Evolutionary conservation across 2,329 filamentous ascomycete genomes (phyloP).

Genomic region (Mycosphaerella arachidis): DNA sequence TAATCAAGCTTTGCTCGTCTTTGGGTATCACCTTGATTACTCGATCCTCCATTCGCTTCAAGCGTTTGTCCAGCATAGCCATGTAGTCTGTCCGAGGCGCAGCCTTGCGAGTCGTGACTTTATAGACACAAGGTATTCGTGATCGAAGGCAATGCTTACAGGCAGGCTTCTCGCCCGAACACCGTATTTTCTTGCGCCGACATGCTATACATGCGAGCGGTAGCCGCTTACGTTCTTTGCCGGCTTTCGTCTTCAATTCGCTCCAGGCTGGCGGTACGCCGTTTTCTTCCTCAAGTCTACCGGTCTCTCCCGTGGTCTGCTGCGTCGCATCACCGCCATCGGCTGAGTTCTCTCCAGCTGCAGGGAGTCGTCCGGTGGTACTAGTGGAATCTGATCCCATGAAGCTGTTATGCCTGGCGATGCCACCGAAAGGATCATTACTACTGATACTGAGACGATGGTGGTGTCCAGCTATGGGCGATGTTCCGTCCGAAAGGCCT

Average conservation of each 20-base stretch:
- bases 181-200: slow-evolving; percentile 93
- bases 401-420: slow-evolving; percentile 25
- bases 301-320: slow-evolving; percentile 4
- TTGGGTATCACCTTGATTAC: slow-evolving; percentile 95
- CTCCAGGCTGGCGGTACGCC: slow-evolving; percentile 42
- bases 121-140: slow-evolving; percentile 93
- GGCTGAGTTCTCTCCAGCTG: slow-evolving; percentile 6
- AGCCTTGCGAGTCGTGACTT: slow-evolving; percentile 89
- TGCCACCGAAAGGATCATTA: slow-evolving; percentile 20
- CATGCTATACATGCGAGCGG: slow-evolving; percentile 95
- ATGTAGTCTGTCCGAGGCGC: slow-evolving; percentile 96
- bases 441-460: slow-evolving; percentile 32
- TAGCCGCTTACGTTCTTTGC: slow-evolving; percentile 89
- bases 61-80: slow-evolving; percentile 93
- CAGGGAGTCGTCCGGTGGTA: slow-evolving; percentile 14
- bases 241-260: slow-evolving; percentile 61
- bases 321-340: slow-evolving; percentile 13
- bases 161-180: slow-evolving; percentile 93
- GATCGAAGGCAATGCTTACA: slow-evolving; percentile 95
- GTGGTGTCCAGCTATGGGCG: slow-evolving; percentile 18
- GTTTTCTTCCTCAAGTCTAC: slow-evolving; percentile 11
- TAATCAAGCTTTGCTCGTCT: slow-evolving; percentile 66
- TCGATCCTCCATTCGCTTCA: slow-evolving; percentile 96
- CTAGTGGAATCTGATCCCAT: slow-evolving; percentile 30
- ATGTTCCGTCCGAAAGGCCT: slow-evolving; percentile 16